Conservation (phyloP, 2,329 filamentous ascomycete species). For the Oidium heveae region DNA sequence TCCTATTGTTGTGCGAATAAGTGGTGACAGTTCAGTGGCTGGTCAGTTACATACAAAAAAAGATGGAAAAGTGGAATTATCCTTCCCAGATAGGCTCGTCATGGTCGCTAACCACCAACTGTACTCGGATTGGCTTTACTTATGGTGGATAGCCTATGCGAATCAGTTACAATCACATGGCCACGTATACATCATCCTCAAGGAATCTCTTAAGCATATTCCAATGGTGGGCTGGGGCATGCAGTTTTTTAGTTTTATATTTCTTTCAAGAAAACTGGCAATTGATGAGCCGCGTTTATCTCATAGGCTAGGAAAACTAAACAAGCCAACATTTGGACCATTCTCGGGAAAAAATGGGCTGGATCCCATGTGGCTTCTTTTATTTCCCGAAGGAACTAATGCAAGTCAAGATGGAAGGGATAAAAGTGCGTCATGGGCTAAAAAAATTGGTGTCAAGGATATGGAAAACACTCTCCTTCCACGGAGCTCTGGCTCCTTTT, state of each 20-base stretch:
- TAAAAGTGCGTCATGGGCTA: conserved; percentile 50
- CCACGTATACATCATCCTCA: conserved; percentile 72
- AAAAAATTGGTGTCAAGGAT: conserved; percentile 48
- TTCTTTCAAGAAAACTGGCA: conserved; percentile 74
- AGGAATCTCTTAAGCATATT: conserved; percentile 62
- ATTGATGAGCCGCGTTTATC: conserved; percentile 53
- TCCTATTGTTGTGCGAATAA: conserved; percentile 60
- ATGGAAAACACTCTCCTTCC: conserved; percentile 52
- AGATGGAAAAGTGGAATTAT: conserved; percentile 51
- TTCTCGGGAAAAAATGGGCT: conserved; percentile 26
- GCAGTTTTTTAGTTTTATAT: conserved; percentile 75
- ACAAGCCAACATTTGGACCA: conserved; percentile 27
- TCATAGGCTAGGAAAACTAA: conserved; percentile 46
- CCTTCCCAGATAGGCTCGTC: conserved; percentile 59
- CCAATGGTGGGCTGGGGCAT: conserved; percentile 60
- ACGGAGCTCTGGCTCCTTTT: conserved; percentile 56
- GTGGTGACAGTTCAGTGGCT: conserved; percentile 56
- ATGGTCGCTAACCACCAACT: conserved; percentile 74
- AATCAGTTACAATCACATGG: conserved; percentile 53
- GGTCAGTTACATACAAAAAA: conserved; percentile 44
- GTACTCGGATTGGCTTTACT: conserved; percentile 28
- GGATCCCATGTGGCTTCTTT: conserved; percentile 71
- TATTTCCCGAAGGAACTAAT: conserved; percentile 78
- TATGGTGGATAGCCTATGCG: conserved; percentile 86
- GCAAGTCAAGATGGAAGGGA: conserved; percentile 41